Conservation (phyloP, 164 flowering plant genomes). For the Magnolia sinica region DNA sequence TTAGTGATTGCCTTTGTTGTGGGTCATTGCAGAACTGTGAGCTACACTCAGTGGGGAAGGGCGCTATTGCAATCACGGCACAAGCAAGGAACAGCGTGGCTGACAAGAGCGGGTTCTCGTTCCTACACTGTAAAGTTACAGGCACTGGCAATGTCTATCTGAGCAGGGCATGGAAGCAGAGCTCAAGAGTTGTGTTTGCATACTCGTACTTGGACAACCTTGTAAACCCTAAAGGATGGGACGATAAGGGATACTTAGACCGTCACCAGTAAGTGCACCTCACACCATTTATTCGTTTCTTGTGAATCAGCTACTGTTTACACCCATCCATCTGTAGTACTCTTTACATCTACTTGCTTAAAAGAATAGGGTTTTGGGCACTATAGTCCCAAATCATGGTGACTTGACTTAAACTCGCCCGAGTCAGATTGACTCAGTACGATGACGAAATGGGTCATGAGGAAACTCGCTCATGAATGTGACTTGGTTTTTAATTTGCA, state of each 20-base stretch:
- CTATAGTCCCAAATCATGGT: too few species aligned
- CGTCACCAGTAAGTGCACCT: constrained; percentile 5
- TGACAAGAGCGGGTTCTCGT: constrained; percentile 9
- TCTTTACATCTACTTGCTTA: not conserved
- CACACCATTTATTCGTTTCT: not conserved
- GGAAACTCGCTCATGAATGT: too few species aligned
- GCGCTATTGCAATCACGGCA: constrained; percentile 12
- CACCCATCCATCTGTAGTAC: too few species aligned
- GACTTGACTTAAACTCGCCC: too few species aligned
- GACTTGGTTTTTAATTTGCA: not conserved
- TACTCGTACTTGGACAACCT: constrained; percentile 6
- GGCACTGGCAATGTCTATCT: constrained; percentile 9
- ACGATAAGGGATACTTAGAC: not conserved
- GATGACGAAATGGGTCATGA: too few species aligned
- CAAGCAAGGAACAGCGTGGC: constrained; percentile 3
- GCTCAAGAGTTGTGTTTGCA: constrained; percentile 19
- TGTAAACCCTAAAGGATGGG: constrained; percentile 14
- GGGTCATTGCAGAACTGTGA: constrained; percentile 2
- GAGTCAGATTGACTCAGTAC: too few species aligned
- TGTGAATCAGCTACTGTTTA: not conserved
- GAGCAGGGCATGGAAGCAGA: constrained; percentile 18
- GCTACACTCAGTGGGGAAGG: constrained; percentile 9
- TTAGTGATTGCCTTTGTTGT: not conserved
- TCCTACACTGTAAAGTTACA: constrained; percentile 9
- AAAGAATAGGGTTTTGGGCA: not conserved